phyloP scores from a whole-genome alignment of 495 filamentous ascomycete species.

The Parmelia sp. region DNA sequence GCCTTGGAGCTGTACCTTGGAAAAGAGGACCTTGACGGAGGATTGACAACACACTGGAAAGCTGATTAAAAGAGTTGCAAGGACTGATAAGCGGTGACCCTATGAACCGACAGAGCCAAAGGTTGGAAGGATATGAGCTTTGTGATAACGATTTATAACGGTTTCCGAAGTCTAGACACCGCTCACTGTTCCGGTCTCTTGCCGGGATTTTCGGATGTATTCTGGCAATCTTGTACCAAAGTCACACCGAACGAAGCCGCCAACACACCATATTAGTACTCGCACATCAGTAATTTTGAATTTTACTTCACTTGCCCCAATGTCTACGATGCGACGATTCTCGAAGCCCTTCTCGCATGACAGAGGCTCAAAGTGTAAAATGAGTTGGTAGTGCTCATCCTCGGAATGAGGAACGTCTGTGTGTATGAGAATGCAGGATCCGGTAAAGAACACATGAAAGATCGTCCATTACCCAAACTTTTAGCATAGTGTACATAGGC shows the following conservation, averaged over 20 bases:
- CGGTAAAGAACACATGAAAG: not conserved
- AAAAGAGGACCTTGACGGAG: slow-evolving; percentile 64
- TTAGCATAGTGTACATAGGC: not conserved
- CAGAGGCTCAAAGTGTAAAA: not conserved
- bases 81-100: not conserved
- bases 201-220: not conserved
- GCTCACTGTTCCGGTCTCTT: not conserved
- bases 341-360: not conserved
- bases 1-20: slow-evolving; percentile 81
- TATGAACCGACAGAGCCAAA: not conserved
- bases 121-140: not conserved
- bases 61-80: slow-evolving; percentile 56
- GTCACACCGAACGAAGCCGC: not conserved
- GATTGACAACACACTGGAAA: slow-evolving; percentile 81
- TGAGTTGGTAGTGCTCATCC: not conserved
- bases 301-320: not conserved
- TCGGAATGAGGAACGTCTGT: not conserved
- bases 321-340: not conserved
- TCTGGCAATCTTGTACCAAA: not conserved
- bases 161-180: not conserved
- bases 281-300: not conserved
- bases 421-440: not conserved
- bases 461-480: not conserved
- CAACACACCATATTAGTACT: not conserved
- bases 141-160: not conserved